Evolutionary conservation across 2,329 filamentous ascomycete species (phyloP).

Genomic region (Aspergillus floridensis): DNA sequence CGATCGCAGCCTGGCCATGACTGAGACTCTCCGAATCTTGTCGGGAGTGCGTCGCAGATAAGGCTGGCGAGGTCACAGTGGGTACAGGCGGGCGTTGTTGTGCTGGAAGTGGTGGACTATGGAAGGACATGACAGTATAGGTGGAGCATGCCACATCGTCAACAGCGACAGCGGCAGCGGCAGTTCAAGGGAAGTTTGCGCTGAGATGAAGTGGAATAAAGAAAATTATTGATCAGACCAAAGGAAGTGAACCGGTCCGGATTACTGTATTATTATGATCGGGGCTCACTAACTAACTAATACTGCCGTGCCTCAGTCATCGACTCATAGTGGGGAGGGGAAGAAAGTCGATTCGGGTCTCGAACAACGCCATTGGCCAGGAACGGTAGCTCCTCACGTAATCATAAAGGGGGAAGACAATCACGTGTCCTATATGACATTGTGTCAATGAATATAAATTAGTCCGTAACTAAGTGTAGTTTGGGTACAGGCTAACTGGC

Average conservation of each 20-base stretch:
- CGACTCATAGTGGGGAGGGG: slow-evolving; percentile 19
- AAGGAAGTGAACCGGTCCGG: slow-evolving; percentile 1
- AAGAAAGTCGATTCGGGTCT: background rate
- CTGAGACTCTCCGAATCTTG: slow-evolving; percentile 4
- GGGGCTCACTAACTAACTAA: background rate
- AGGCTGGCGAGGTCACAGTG: slow-evolving; percentile 4
- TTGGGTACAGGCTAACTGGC: too few relatives aligned
- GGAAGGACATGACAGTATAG: slow-evolving; percentile 19
- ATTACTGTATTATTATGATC: background rate
- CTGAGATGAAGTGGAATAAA: background rate
- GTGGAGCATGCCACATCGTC: slow-evolving; percentile 14
- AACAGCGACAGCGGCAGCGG: background rate
- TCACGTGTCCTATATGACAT: too few relatives aligned
- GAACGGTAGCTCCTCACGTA: background rate
- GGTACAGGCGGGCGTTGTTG: slow-evolving; percentile 8
- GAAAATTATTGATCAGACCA: background rate
- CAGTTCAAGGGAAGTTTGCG: background rate
- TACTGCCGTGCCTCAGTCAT: slow-evolving; percentile 11
- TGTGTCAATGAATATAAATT: too few relatives aligned
- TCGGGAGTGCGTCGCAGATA: slow-evolving; percentile 3
- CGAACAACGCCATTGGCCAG: slow-evolving; percentile 3
- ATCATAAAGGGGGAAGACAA: background rate
- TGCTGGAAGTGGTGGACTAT: background rate
- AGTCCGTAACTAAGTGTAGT: too few relatives aligned
- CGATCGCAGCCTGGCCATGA: slow-evolving; percentile 4